Conservation (phyloP, 345 rosid genomes). For the Eutrema heterophyllum region DNA sequence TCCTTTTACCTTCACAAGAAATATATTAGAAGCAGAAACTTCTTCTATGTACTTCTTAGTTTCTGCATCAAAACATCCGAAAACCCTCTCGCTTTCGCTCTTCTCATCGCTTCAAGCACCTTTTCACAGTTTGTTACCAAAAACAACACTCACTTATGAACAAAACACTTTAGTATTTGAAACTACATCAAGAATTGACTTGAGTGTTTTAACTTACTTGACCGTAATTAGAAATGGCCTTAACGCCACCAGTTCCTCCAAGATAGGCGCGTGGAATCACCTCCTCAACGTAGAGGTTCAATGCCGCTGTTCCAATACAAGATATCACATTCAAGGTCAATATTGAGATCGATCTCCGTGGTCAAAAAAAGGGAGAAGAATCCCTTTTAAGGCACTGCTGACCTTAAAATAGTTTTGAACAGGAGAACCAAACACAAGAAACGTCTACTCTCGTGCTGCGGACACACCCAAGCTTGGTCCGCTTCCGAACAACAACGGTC, state of each 20-base stretch:
- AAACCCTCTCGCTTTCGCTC: slow-evolving; percentile 72
- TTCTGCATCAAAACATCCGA: slow-evolving; percentile 73
- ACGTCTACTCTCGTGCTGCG: slow-evolving; percentile 71
- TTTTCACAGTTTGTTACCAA: slow-evolving; percentile 23
- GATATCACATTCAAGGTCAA: neutral
- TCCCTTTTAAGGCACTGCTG: neutral
- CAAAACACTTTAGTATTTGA: neutral
- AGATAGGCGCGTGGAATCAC: slow-evolving; percentile 51
- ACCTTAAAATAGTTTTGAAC: slow-evolving; percentile 88
- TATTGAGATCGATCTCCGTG: neutral
- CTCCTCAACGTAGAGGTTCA: slow-evolving; percentile 59
- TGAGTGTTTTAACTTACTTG: slow-evolving; percentile 45
- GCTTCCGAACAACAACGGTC: slow-evolving; percentile 78
- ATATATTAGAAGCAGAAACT: slow-evolving; percentile 81
- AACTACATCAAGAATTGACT: neutral
- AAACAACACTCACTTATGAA: neutral
- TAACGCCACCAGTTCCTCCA: slow-evolving; percentile 74
- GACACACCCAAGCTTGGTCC: slow-evolving; percentile 69
- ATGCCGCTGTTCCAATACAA: slow-evolving; percentile 29
- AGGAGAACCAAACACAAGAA: slow-evolving; percentile 67
- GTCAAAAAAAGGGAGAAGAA: neutral
- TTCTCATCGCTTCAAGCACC: slow-evolving; percentile 60
- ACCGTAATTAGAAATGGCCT: slow-evolving; percentile 56
- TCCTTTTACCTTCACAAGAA: slow-evolving; percentile 61
- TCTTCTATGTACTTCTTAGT: slow-evolving; percentile 65